Conservation (phyloP, 805 yeast genomes). For the Zygoascus bituminiphila region DNA sequence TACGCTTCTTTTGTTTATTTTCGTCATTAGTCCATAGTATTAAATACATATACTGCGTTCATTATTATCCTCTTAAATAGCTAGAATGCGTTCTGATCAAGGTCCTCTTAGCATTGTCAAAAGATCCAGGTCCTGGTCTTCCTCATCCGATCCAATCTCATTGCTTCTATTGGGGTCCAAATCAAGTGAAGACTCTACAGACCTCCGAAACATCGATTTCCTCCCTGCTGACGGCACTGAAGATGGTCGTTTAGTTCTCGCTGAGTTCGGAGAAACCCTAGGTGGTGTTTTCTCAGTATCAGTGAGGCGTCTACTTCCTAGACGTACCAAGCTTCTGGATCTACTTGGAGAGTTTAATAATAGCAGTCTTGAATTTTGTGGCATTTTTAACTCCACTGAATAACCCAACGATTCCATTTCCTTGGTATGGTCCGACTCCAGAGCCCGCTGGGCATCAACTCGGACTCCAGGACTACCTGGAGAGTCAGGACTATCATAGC, state of each 20-base stretch:
- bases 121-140: no score
- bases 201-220: background rate
- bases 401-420: background rate
- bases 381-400: background rate
- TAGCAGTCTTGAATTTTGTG: background rate
- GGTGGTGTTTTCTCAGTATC: no score
- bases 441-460: background rate
- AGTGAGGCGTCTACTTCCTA: background rate
- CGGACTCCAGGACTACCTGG: background rate
- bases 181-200: background rate
- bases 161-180: no score
- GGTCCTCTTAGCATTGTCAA: no score
- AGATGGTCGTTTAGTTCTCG: no score
- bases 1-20: background rate
- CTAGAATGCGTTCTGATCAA: no score
- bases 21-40: background rate
- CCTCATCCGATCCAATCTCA: no score
- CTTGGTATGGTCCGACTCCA: background rate
- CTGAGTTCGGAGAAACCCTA: no score
- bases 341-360: background rate
- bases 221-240: background rate
- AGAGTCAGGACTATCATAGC: background rate
- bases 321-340: background rate
- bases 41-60: slow-evolving; percentile 14
- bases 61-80: background rate